These are phyloP conservation scores for Odontarrhena argentea DNA, from an alignment of 345 rosid species.

Conservation along the genomic window DNA sequence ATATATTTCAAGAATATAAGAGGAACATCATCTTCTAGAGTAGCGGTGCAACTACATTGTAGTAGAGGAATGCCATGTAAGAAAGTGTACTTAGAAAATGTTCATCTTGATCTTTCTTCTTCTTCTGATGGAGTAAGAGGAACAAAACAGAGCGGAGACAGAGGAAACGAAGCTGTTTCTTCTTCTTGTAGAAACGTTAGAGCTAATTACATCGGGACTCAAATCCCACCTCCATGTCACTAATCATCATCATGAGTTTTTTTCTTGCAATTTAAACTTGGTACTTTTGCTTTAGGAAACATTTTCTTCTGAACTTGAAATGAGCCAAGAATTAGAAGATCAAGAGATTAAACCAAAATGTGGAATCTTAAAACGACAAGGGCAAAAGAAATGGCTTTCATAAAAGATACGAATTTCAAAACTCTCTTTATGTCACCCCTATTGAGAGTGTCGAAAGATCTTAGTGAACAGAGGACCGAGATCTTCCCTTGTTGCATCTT, in stretches of 20 bases:
- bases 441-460: no score
- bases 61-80: slow-evolving; percentile 58
- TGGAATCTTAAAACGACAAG: no score
- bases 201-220: slow-evolving; percentile 58
- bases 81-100: slow-evolving; percentile 53
- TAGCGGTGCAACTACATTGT: slow-evolving; percentile 53
- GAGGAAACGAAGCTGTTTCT: slow-evolving; percentile 42
- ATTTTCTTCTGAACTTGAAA: slow-evolving; percentile 17
- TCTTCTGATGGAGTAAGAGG: slow-evolving; percentile 32
- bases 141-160: slow-evolving; percentile 9
- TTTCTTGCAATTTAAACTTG: slow-evolving; percentile 9
- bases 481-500: no score
- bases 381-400: no score
- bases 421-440: no score
- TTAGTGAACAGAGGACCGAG: no score
- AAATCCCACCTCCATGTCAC: slow-evolving; percentile 58
- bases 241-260: slow-evolving; percentile 16
- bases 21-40: slow-evolving; percentile 51
- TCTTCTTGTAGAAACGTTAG: slow-evolving; percentile 57
- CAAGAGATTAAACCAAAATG: no score
- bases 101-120: slow-evolving; percentile 48
- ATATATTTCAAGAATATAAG: slow-evolving; percentile 57
- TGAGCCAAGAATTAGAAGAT: no score
- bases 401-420: no score
- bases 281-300: slow-evolving; percentile 21